phyloP scores from a whole-genome alignment of 106 monocot genomes.

The Amphibolis antarctica region DNA sequence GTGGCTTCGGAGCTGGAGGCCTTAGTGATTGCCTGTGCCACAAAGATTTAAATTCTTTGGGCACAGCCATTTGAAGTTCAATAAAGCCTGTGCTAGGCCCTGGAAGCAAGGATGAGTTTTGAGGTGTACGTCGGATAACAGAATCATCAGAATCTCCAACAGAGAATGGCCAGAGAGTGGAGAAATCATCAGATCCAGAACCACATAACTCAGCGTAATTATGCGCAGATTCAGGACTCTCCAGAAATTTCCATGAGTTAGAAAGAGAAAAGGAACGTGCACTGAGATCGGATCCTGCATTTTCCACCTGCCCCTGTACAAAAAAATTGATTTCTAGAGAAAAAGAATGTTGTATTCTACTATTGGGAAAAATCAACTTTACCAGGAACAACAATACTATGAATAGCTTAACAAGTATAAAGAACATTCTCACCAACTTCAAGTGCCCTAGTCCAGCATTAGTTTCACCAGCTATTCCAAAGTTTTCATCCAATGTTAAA shows the following conservation, averaged over 20 bases:
- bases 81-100: slow-evolving; percentile 1
- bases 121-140: no score
- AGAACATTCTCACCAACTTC: not conserved
- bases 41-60: no score
- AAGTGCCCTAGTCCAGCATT: not conserved
- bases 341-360: no score
- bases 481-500: not conserved
- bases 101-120: not conserved
- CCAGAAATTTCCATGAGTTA: not conserved
- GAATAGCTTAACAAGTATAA: not conserved
- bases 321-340: no score
- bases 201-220: not conserved
- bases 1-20: not conserved
- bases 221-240: not conserved
- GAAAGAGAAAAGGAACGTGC: no score
- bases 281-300: no score
- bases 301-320: no score
- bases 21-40: no score
- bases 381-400: not conserved
- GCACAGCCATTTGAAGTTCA: no score
- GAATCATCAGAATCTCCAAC: not conserved
- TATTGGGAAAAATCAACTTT: not conserved
- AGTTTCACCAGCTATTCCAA: not conserved
- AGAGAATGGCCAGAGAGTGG: not conserved
- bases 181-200: not conserved